Conservation (phyloP, 2,329 filamentous ascomycete genomes). For the Phialophora tarda region DNA sequence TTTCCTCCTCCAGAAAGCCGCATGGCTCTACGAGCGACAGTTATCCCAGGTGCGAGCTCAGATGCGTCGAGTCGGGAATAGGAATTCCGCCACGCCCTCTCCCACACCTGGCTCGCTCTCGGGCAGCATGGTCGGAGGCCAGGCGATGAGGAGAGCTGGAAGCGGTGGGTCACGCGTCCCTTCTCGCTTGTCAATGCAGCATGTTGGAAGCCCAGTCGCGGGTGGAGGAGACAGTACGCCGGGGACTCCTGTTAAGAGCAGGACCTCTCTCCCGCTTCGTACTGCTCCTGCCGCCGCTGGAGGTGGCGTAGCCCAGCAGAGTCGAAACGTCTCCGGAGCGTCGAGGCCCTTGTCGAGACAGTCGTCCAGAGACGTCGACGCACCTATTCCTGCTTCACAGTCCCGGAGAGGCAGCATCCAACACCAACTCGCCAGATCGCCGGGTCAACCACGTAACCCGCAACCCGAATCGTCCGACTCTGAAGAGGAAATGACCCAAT, state of each 20-base stretch:
- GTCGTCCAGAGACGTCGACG: conserved; percentile 36
- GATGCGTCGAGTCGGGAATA: conserved; percentile 69
- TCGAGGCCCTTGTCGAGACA: conserved; percentile 36
- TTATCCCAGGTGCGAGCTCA: conserved; percentile 87
- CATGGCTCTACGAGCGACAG: conserved; percentile 90
- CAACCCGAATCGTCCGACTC: conserved; percentile 36
- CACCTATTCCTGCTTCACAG: conserved; percentile 20
- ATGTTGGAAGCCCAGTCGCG: conserved; percentile 30
- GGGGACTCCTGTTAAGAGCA: conserved; percentile 37
- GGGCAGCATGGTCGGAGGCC: conserved; percentile 49
- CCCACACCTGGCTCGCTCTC: conserved; percentile 51
- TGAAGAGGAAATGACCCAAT: conserved; percentile 39
- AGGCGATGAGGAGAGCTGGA: conserved; percentile 44
- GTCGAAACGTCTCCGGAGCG: conserved; percentile 24
- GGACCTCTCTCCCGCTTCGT: conserved; percentile 35
- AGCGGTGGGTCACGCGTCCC: conserved; percentile 47
- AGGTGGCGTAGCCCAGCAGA: conserved; percentile 16
- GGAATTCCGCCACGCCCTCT: conserved; percentile 50
- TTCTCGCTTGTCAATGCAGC: conserved; percentile 45
- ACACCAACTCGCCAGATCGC: conserved; percentile 35
- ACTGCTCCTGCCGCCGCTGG: conserved; percentile 19
- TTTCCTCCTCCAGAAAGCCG: conserved; percentile 90
- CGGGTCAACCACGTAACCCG: conserved; percentile 28
- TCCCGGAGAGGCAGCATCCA: conserved; percentile 39
- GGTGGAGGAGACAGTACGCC: conserved; percentile 33